Evolutionary conservation across 2,329 filamentous ascomycete species (phyloP), one percentile per base, ranked within the genome.

Genomic region (Allantophomopsis lycopodina): DNA sequence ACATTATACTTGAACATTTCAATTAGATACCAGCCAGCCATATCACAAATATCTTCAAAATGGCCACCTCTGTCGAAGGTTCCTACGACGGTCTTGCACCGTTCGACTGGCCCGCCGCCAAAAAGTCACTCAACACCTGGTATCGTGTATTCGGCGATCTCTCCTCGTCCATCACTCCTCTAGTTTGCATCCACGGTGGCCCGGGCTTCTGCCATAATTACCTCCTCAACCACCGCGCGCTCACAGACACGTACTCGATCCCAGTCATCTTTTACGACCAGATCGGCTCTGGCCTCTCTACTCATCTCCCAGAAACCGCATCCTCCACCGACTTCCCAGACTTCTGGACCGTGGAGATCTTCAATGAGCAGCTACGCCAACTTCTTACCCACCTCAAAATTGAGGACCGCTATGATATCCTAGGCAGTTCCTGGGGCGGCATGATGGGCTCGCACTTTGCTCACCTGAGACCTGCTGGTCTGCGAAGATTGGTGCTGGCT

Each of bases 241-340:
- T 20, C 6, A 47, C 58, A 20, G 41, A 47, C 5, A 48, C 55
- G n/a, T 55, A 59, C 46, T 46, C 48, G 20, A 56, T 61, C 7
- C 64, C 69, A 0, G 53, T 72, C 4, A 48, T 72, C 23, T 60
- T 70, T 46, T 73, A 73, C 48, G 68, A 73, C 47, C 68, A 72
- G 42, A 56, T 72, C 35, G 68, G 69, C 18, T 64, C 60, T 44
- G 69, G 66, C 6, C 46, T 47, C 8, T 66, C 60, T 3, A 71
- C 68, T 0, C 66, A 63, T 38, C 55, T 71, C 10, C 59, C 47
- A 0, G 61, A 67, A 20, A 65, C 63, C 41, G 54, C 50, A 15
- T 60, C 62, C 13, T 63, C 69, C 36, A 21, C 23, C 2, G 40
- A 39, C 0, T 71, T 72, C 54, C 18, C 18, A 4, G 18, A 20